Evolutionary conservation across 106 monocot genomes (phyloP).

Genomic region (Agapanthus africanus): DNA sequence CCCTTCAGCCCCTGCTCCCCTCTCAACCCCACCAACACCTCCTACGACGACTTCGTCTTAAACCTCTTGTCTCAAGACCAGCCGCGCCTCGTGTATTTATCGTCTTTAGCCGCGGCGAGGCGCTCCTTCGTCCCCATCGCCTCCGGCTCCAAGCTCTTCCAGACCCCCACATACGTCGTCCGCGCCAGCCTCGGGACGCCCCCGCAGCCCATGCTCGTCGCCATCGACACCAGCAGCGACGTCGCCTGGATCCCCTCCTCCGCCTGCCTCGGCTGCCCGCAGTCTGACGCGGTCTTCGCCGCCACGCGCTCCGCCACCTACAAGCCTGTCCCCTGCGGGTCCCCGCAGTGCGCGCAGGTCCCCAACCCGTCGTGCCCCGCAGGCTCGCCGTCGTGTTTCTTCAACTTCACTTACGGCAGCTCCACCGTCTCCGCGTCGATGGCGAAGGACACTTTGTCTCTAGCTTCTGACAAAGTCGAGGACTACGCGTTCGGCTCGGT

Average conservation of each 20-base stretch:
- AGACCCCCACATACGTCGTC: conserved; percentile 17
- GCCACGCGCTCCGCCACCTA: conserved; percentile 20
- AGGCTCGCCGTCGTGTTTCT: conserved; percentile 16
- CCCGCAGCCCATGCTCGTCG: conserved; percentile 17
- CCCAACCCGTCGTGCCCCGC: conserved; percentile 22
- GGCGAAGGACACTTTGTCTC: conserved; percentile 29
- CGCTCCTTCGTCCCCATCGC: conserved; percentile 14
- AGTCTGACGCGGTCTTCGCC: conserved; percentile 13
- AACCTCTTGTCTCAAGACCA: no score
- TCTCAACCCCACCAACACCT: background rate
- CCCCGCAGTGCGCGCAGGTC: conserved; percentile 34
- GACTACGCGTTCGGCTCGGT: conserved; percentile 38
- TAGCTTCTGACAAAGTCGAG: conserved; percentile 27
- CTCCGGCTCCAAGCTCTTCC: conserved; percentile 6
- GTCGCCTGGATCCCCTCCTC: conserved; percentile 19
- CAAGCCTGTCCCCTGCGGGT: conserved; percentile 33
- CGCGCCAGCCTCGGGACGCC: conserved; percentile 16
- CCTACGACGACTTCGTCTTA: no score
- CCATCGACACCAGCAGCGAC: conserved; percentile 20
- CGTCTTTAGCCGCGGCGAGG: background rate
- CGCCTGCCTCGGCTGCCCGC: conserved; percentile 6
- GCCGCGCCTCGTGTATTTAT: conserved; percentile 13
- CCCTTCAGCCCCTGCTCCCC: conserved; percentile 7
- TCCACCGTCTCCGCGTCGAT: conserved; percentile 32
- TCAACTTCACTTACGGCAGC: conserved; percentile 40